Evolutionary conservation across 768 basidiomycete species (phyloP).

Genomic region (Auricularia heimuer): DNA sequence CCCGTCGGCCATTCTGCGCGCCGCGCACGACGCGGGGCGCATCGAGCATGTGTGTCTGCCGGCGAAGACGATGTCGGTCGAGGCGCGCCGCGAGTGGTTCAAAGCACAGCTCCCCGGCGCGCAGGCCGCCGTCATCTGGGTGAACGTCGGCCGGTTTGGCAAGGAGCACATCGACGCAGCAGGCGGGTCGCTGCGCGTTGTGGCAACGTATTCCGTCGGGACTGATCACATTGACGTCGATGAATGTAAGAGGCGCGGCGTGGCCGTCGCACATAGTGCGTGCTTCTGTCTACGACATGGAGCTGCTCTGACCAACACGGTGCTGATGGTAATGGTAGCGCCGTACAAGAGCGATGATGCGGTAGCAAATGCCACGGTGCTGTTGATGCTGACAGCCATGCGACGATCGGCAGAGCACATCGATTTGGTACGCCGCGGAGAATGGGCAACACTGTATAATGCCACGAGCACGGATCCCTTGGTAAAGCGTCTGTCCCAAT

Average conservation of each 20-base stretch:
- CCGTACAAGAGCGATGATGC: not conserved
- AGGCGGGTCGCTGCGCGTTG: not conserved
- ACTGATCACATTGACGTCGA: not conserved
- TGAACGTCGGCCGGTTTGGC: not conserved
- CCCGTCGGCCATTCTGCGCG: not conserved
- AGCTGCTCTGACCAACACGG: not conserved
- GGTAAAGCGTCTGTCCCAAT: not conserved
- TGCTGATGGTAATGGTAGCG: not conserved
- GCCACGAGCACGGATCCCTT: not conserved
- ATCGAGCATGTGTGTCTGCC: not conserved
- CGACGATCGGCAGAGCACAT: not conserved
- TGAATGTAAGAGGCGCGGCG: not conserved
- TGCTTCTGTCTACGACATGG: not conserved
- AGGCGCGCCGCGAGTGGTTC: not conserved
- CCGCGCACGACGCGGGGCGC: not conserved
- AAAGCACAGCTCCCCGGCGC: not conserved
- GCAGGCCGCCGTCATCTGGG: not conserved
- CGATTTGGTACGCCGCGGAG: not conserved
- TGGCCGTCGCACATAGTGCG: not conserved
- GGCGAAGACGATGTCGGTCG: not conserved
- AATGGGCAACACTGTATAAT: not conserved
- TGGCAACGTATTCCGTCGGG: slow-evolving; percentile 1
- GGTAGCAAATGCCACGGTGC: not conserved
- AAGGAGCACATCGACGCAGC: not conserved
- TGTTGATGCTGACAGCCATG: not conserved